These are phyloP conservation scores for Diophrys sp. DNA, from an alignment of 73 alveolate genomes.

Conservation along the genomic window DNA sequence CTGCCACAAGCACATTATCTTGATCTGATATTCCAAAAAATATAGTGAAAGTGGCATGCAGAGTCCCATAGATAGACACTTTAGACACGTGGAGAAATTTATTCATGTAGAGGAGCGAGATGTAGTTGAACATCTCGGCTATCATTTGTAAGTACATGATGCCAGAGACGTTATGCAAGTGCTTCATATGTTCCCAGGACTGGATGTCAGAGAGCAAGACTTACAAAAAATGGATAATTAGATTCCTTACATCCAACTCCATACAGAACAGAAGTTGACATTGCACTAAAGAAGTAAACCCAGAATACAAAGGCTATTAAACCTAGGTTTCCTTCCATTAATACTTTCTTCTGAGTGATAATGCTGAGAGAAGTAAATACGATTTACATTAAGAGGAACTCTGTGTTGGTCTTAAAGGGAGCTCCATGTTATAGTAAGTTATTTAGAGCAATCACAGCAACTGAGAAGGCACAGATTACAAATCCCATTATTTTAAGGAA, in stretches of 20 bases:
- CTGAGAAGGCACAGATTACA: background rate
- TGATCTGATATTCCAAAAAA: background rate
- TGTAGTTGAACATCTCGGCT: conserved; percentile 1
- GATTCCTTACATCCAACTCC: background rate
- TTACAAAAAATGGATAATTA: background rate
- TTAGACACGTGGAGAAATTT: background rate
- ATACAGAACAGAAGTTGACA: background rate
- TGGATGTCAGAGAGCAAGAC: no score
- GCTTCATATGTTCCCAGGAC: no score
- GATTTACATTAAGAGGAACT: background rate
- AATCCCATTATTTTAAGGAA: background rate
- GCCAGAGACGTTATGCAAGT: background rate
- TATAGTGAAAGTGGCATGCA: background rate
- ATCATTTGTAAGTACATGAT: background rate
- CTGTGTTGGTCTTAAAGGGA: background rate
- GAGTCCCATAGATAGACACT: conserved; percentile 10
- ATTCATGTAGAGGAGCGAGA: background rate
- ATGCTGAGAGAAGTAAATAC: background rate
- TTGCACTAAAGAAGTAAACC: background rate
- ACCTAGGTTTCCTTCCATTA: background rate
- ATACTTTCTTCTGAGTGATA: background rate
- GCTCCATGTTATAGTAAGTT: no score
- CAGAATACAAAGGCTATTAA: background rate
- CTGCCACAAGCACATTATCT: background rate
- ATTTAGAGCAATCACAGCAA: background rate